Percentiles rank a stretch among this genome's conserved stretches.
Conservation (phyloP, 495 filamentous ascomycete genomes). For the Venustampulla echinocandica region DNA sequence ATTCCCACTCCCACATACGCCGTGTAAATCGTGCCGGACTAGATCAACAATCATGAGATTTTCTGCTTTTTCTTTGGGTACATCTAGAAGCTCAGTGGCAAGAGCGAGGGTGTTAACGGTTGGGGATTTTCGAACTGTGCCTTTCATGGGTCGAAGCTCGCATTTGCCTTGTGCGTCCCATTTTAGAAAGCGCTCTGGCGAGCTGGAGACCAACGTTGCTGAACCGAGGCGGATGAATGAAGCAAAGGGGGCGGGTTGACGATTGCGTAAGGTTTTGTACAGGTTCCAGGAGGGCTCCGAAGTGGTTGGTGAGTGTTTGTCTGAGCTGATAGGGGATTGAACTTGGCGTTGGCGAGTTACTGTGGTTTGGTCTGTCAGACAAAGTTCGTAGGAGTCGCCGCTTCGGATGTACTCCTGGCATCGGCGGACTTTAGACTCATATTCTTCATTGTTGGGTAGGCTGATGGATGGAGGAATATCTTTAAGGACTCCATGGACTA, state of each 20-base stretch:
- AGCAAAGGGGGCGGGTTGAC: constrained; percentile 80
- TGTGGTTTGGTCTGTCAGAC: constrained; percentile 67
- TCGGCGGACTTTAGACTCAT: constrained; percentile 52
- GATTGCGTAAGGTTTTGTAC: constrained; percentile 58
- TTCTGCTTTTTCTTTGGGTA: constrained; percentile 86
- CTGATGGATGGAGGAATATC: neutral
- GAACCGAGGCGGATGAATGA: constrained; percentile 67
- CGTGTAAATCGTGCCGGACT: constrained; percentile 83
- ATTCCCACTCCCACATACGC: constrained; percentile 61
- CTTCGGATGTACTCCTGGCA: constrained; percentile 65
- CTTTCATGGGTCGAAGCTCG: constrained; percentile 84
- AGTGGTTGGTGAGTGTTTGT: too few relatives aligned
- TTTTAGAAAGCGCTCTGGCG: constrained; percentile 85
- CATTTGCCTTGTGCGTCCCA: constrained; percentile 45
- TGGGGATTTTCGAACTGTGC: constrained; percentile 70
- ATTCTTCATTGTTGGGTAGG: constrained; percentile 43
- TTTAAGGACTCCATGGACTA: neutral
- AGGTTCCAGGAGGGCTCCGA: constrained; percentile 67
- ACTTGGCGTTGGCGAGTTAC: constrained; percentile 32
- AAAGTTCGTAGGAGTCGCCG: constrained; percentile 91
- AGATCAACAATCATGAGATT: constrained; percentile 98
- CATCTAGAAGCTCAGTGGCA: constrained; percentile 59
- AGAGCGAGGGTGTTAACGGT: constrained; percentile 48
- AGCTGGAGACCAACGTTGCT: constrained; percentile 68
- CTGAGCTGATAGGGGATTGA: constrained; percentile 7